These are phyloP conservation scores for Fraxinus velutina DNA, from an alignment of 305 asterid species.

Conservation along the genomic window DNA sequence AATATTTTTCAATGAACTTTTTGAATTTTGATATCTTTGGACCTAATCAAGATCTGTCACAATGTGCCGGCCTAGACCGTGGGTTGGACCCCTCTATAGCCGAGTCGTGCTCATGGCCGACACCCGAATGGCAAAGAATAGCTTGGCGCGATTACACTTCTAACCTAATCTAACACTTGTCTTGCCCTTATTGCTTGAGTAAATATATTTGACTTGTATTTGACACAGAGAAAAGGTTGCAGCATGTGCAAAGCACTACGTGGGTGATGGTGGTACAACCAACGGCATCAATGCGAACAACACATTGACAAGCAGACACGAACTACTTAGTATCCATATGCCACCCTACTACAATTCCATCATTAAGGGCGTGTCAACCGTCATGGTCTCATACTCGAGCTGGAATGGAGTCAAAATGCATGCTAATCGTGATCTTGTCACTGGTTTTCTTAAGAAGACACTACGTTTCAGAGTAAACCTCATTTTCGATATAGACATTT, in stretches of 20 bases:
- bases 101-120: neutral
- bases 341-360: neutral
- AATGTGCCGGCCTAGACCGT: neutral
- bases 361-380: neutral
- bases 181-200: neutral
- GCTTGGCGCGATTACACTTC: neutral
- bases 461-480: neutral
- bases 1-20: neutral
- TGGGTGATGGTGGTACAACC: constrained; percentile 4
- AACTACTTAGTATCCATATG: constrained; percentile 1
- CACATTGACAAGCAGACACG: neutral
- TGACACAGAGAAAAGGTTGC: neutral
- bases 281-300: neutral
- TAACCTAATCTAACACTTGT: neutral
- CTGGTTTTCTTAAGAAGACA: neutral
- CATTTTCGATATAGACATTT: neutral
- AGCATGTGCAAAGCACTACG: neutral
- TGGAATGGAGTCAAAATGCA: neutral
- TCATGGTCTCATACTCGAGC: constrained; percentile 1
- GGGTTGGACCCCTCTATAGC: neutral
- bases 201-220: neutral
- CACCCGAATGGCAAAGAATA: neutral
- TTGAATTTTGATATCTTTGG: neutral
- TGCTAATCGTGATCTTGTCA: neutral
- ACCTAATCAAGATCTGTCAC: neutral